Conservation (phyloP, 75 land plant species). For the Selaginella moellendorffii region DNA sequence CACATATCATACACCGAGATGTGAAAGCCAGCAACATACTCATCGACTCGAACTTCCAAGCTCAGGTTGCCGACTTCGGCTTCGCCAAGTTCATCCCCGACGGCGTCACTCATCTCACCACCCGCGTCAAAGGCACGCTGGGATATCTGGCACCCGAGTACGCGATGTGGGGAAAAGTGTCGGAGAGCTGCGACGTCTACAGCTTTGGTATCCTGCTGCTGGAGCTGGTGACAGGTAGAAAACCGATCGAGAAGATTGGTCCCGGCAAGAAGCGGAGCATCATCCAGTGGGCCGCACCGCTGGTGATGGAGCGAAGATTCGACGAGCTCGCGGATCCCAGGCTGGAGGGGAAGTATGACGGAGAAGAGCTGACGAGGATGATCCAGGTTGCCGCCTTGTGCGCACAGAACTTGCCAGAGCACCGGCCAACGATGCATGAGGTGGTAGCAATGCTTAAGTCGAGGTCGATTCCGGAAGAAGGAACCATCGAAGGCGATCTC, state of each 20-base stretch:
- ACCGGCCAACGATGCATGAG: constrained; percentile 3
- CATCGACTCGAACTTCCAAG: not conserved
- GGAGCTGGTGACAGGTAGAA: constrained; percentile 1
- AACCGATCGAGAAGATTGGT: constrained; percentile 3
- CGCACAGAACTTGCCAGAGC: not conserved
- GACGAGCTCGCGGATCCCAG: not conserved
- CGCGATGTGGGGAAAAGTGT: not conserved
- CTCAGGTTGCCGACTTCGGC: not conserved
- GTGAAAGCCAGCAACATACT: not conserved
- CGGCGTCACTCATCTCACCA: not conserved
- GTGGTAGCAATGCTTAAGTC: not conserved
- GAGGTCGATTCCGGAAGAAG: too few relatives aligned
- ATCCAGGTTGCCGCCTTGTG: not conserved
- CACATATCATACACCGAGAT: not conserved
- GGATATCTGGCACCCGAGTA: too few relatives aligned
- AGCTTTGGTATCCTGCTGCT: constrained; percentile 6
- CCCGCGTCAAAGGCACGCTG: not conserved
- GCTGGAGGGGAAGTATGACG: not conserved
- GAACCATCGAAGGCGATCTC: too few relatives aligned
- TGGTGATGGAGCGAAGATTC: not conserved
- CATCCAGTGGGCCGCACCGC: not conserved
- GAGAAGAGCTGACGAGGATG: not conserved
- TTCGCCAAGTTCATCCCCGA: not conserved
- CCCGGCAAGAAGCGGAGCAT: not conserved
- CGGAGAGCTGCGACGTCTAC: not conserved